Base-by-base conservation (phyloP, 352 stramenopile species). In the Phytophthora foliorum region DNA sequence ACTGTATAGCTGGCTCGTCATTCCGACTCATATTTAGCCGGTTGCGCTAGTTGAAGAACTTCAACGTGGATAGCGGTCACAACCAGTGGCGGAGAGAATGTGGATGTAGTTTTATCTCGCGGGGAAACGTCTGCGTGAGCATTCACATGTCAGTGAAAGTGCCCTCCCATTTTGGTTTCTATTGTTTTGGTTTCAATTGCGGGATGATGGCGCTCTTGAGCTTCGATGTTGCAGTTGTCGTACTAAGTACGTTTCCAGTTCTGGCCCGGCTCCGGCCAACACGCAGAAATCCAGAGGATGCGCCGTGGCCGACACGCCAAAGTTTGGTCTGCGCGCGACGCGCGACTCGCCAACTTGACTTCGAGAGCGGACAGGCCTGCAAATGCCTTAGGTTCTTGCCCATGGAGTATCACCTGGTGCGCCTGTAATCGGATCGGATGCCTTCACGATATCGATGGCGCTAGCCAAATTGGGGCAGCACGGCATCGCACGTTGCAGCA, bases 261-360 rank as follows among this genome's bases (percentile, higher is more conserved):
- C n/a, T 58, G 59, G 6, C 59, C 49, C 22, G 48, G 34, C 58
- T 66, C 34, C 19, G 58, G 45, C 32, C 59, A 67, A 67, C 59
- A 67, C 59, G 59, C 50, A 46, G 24, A 54, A 59, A 55, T 31
- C 31, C 38, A 27, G 32, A 22, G 25, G 58, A 67, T 67, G 36
- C 19, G 57, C 49, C 32, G 17, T n/a, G 11, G n/a, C 9, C n/a
- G 25, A 63, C 56, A 55, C 56, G 56, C 42, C 56, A 51, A 63
- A 25, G 25, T 51, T 19, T 22, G 38, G 6, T 24, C 38, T 44
- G 38, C 29, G 29, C 29, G 29, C 19, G 42, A 22, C 19, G 42
- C 16, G 17, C 42, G 19, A 22, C 36, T 17, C 8, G 7, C 29
- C n/a, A n/a, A n/a, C n/a, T n/a, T n/a, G n/a, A n/a, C n/a, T n/a